A percentile compares a stretch with the other conserved stretches of the same genome.
Conservation (phyloP, 148 eudicot genomes). For the Arbutus unedo region DNA sequence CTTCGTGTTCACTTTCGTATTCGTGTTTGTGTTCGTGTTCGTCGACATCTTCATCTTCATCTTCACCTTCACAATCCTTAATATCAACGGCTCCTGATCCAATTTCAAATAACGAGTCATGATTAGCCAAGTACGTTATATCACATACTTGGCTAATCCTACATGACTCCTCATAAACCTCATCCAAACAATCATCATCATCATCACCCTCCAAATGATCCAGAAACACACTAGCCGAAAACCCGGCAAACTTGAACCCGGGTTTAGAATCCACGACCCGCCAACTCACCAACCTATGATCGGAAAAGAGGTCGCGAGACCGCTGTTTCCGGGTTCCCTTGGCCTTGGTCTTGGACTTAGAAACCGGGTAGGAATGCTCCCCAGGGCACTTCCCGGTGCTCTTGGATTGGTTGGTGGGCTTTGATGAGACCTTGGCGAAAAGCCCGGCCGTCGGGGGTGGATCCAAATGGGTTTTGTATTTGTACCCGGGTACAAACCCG, state of each 20-base stretch:
- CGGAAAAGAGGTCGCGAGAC: conserved; percentile 16
- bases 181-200: conserved; percentile 12
- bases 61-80: conserved; percentile 9
- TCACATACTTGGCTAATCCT: not conserved
- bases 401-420: conserved; percentile 85
- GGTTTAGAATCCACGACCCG: conserved; percentile 26
- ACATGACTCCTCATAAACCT: conserved; percentile 1
- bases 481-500: not conserved
- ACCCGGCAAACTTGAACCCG: conserved; percentile 29
- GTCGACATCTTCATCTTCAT: conserved; percentile 21
- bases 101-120: not conserved
- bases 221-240: conserved; percentile 45
- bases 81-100: conserved; percentile 9
- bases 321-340: conserved; percentile 50
- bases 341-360: conserved; percentile 54
- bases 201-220: conserved; percentile 27
- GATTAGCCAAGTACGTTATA: not conserved
- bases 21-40: not conserved
- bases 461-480: conserved; percentile 26
- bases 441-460: conserved; percentile 54
- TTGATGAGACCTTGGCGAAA: conserved; percentile 51
- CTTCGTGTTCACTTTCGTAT: conserved; percentile 15
- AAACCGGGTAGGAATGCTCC: conserved; percentile 45
- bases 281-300: conserved; percentile 27
- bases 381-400: conserved; percentile 54